phyloP scores from a whole-genome alignment of 176 grass and related monocot species.

The Pontederia crassipes region DNA sequence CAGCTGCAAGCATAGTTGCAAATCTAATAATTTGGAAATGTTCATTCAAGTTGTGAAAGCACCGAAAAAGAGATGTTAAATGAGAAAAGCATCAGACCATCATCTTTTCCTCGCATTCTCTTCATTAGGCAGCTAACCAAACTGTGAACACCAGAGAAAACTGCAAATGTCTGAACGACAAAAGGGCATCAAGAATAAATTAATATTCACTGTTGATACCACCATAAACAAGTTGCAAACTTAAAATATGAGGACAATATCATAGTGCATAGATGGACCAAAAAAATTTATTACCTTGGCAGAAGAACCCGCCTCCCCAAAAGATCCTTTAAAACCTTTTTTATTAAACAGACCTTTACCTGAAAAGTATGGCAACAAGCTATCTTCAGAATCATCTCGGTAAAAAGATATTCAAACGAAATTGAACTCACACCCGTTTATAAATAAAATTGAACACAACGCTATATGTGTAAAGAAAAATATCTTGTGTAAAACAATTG shows the following conservation, averaged over 20 bases:
- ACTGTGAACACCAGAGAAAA: slow-evolving; percentile 89
- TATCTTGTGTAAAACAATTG: too few relatives aligned
- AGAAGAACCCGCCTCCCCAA: slow-evolving; percentile 65
- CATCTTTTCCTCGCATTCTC: slow-evolving; percentile 86
- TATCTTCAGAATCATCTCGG: neutral
- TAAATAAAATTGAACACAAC: too few relatives aligned
- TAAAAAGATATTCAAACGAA: neutral
- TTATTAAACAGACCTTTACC: slow-evolving; percentile 80
- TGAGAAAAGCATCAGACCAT: slow-evolving; percentile 36
- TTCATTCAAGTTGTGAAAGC: slow-evolving; percentile 1
- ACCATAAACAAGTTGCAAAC: neutral
- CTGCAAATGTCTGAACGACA: slow-evolving; percentile 76
- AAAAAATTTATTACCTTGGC: slow-evolving; percentile 52
- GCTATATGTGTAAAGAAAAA: too few relatives aligned
- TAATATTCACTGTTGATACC: neutral
- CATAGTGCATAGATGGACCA: neutral
- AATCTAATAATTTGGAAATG: slow-evolving; percentile 18
- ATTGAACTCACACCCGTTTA: neutral
- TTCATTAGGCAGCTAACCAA: slow-evolving; percentile 80
- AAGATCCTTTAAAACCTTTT: slow-evolving; percentile 83
- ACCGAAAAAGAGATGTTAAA: neutral
- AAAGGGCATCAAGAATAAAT: neutral
- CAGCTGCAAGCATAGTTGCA: slow-evolving; percentile 33
- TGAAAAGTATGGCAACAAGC: slow-evolving; percentile 13
- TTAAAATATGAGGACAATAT: neutral